Conservation (phyloP, 1,139 yeast genomes). For the Yamadazyma spencermartinsiae region DNA sequence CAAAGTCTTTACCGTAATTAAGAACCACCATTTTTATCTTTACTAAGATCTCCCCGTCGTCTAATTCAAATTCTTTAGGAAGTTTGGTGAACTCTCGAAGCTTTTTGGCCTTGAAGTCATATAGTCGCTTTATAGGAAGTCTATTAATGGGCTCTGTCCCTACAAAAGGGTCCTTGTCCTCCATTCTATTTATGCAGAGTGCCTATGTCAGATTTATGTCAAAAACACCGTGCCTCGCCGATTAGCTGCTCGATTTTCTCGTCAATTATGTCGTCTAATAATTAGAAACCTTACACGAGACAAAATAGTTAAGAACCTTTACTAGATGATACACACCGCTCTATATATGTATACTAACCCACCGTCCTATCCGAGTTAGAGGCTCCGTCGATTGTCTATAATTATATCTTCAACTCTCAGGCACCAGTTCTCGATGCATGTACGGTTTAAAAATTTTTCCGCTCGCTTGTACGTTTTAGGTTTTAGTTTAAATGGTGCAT, state of each 20-base stretch:
- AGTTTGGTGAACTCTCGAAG: conserved; percentile 32
- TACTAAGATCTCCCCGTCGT: conserved; percentile 26
- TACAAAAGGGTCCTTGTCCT: neutral
- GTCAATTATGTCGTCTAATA: no score
- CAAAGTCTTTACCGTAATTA: conserved; percentile 17
- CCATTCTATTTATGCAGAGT: neutral
- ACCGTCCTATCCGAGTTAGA: no score
- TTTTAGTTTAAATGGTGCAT: neutral
- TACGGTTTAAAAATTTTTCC: conserved; percentile 3
- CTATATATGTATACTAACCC: no score
- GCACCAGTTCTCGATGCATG: conserved; percentile 2
- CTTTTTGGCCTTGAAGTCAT: conserved; percentile 20
- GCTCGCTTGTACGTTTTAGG: conserved; percentile 1
- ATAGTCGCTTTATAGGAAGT: conserved; percentile 32
- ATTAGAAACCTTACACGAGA: no score
- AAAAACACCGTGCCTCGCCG: no score
- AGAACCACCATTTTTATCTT: conserved; percentile 35
- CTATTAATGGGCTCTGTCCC: conserved; percentile 2
- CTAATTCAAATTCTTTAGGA: conserved; percentile 25
- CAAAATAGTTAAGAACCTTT: no score
- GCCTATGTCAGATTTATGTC: no score
- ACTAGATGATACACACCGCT: no score
- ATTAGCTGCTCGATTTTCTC: no score
- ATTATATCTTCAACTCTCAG: neutral
- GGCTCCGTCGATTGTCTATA: no score